phyloP scores from a whole-genome alignment of 257 asterid genomes.

The Solanum microdontum region DNA sequence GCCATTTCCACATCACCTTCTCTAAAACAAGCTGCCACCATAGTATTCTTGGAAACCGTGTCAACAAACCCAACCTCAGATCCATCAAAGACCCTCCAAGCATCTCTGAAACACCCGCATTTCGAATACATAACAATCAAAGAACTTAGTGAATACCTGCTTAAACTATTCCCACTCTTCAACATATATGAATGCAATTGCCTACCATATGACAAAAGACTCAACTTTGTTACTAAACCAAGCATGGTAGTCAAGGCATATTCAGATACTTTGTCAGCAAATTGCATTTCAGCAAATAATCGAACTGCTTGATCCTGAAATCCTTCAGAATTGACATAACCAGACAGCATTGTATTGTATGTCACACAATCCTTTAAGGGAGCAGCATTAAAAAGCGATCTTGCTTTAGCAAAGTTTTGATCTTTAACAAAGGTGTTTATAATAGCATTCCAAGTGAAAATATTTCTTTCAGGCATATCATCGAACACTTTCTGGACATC shows the following conservation, averaged over 20 bases:
- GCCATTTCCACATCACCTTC: conserved; percentile 71
- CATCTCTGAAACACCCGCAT: conserved; percentile 49
- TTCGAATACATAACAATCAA: conserved; percentile 86
- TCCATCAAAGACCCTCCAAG: conserved; percentile 34
- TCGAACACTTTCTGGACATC: conserved; percentile 65
- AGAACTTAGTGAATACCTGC: conserved; percentile 62
- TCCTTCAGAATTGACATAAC: conserved; percentile 44
- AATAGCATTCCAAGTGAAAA: conserved; percentile 70
- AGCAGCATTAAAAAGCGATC: conserved; percentile 35
- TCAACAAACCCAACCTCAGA: conserved; percentile 22
- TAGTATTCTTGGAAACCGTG: conserved; percentile 58
- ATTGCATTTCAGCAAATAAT: conserved; percentile 48
- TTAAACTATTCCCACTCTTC: conserved; percentile 55
- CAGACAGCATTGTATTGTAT: conserved; percentile 58
- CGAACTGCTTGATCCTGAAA: conserved; percentile 35
- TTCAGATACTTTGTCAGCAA: conserved; percentile 42
- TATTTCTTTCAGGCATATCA: conserved; percentile 71
- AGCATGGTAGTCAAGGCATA: conserved; percentile 70
- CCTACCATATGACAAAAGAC: conserved; percentile 36
- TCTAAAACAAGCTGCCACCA: conserved; percentile 79
- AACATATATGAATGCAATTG: conserved; percentile 74
- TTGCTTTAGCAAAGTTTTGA: conserved; percentile 36
- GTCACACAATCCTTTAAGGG: conserved; percentile 62
- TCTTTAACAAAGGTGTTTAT: conserved; percentile 45
- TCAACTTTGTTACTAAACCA: conserved; percentile 47